These are phyloP conservation scores for Saxophila tyrrhenica DNA, from an alignment of 495 filamentous ascomycete species.

Conservation along the genomic window DNA sequence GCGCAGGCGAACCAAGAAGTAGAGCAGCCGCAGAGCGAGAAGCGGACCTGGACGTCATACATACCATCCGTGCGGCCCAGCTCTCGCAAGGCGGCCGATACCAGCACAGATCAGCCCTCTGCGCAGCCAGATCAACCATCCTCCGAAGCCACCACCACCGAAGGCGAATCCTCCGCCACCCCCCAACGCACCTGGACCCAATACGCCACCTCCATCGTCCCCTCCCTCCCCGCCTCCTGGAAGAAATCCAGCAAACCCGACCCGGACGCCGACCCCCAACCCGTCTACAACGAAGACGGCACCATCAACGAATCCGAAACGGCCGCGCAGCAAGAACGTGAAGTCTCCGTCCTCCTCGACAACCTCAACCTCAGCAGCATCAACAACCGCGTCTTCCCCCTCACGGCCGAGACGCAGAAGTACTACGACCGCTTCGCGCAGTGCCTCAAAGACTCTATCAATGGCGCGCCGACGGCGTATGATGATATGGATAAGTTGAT, in stretches of 20 bases:
- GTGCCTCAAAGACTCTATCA: constrained; percentile 81
- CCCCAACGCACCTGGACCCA: constrained; percentile 11
- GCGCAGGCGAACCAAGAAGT: background rate
- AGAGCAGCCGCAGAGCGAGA: constrained; percentile 3
- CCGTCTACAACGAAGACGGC: constrained; percentile 23
- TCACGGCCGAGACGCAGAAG: constrained; percentile 68
- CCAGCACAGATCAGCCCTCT: background rate
- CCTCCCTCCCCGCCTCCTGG: constrained; percentile 7
- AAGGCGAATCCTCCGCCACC: background rate
- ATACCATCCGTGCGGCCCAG: constrained; percentile 1
- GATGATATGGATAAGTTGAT: constrained; percentile 74
- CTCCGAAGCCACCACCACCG: no score
- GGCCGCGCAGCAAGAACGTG: constrained; percentile 52
- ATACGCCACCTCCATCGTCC: constrained; percentile 15
- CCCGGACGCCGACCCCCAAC: constrained; percentile 18
- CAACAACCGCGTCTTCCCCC: constrained; percentile 70
- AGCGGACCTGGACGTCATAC: constrained; percentile 17
- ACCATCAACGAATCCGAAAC: constrained; percentile 33
- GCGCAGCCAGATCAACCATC: constrained; percentile 1
- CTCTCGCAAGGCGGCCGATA: background rate
- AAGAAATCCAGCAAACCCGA: constrained; percentile 29
- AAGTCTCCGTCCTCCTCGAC: constrained; percentile 66
- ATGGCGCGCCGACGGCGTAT: constrained; percentile 86
- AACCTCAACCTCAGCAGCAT: constrained; percentile 65
- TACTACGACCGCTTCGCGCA: constrained; percentile 73